Evolutionary conservation across 2,329 filamentous ascomycete species (phyloP).

Genomic region (Xylariales sp.): DNA sequence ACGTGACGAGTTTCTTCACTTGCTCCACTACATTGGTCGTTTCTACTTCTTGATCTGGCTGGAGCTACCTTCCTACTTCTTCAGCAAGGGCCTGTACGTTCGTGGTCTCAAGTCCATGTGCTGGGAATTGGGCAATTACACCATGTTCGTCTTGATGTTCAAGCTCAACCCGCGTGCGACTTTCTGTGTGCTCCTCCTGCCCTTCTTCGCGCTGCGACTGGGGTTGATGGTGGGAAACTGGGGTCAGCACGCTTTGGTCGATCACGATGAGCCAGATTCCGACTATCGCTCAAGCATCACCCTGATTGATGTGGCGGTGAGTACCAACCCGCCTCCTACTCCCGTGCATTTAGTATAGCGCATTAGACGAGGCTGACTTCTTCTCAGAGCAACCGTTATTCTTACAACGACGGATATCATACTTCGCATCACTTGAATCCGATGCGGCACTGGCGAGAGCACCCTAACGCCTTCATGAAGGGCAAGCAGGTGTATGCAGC

Average conservation of each 20-base stretch:
- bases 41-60: constrained; percentile 73
- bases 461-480: constrained; percentile 68
- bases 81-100: constrained; percentile 52
- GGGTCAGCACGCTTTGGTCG: constrained; percentile 80
- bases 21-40: constrained; percentile 67
- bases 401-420: constrained; percentile 80
- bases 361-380: background rate
- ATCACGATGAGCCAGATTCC: constrained; percentile 68
- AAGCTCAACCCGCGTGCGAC: constrained; percentile 51
- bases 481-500: constrained; percentile 61
- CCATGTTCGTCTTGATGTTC: constrained; percentile 46
- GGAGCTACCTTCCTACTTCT: constrained; percentile 71
- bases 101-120: constrained; percentile 51
- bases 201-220: constrained; percentile 60
- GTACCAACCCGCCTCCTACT: constrained; percentile 28
- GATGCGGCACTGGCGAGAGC: constrained; percentile 75
- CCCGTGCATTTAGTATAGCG: background rate
- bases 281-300: constrained; percentile 79
- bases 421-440: constrained; percentile 79
- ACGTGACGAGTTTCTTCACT: constrained; percentile 61
- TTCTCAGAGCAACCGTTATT: constrained; percentile 71
- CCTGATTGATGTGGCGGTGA: constrained; percentile 71
- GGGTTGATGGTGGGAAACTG: constrained; percentile 81
- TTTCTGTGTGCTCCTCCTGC: constrained; percentile 62
- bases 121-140: constrained; percentile 59